phyloP scores from a whole-genome alignment of 176 grass and related monocot species.

The Paspalum vaginatum region DNA sequence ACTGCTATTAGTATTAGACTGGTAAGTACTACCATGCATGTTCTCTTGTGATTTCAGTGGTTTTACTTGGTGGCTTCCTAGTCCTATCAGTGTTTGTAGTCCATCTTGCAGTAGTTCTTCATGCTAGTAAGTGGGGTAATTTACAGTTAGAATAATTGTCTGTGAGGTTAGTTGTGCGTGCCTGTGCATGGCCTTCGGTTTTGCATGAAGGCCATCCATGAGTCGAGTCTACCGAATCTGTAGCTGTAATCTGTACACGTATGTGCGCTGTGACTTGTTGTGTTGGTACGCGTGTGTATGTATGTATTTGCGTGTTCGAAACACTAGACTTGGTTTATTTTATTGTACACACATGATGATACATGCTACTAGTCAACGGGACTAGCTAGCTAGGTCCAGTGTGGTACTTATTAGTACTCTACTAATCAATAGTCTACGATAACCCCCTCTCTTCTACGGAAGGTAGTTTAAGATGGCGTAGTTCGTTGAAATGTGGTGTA shows the following conservation, averaged over 20 bases:
- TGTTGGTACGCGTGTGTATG: background rate
- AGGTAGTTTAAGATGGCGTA: no score
- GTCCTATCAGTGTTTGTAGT: no score
- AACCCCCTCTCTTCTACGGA: background rate
- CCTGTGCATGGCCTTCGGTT: constrained; percentile 11
- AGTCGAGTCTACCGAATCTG: background rate
- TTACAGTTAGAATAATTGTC: background rate
- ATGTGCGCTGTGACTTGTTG: background rate
- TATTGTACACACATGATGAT: background rate
- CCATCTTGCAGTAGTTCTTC: no score
- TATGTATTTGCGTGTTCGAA: background rate
- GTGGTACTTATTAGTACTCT: background rate
- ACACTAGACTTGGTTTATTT: background rate
- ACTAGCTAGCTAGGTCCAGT: background rate
- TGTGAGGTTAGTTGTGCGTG: background rate
- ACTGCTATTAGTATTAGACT: background rate
- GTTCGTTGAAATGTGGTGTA: no score
- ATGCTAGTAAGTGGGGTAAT: no score
- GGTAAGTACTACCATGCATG: background rate
- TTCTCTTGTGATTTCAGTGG: background rate
- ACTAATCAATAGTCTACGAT: no score
- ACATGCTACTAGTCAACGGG: background rate
- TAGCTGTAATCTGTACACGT: constrained; percentile 18
- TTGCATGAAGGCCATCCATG: constrained; percentile 5
- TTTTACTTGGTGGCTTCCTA: no score